Evolutionary conservation across 2,329 filamentous ascomycete species (phyloP).

Genomic region (Camillea tinctor): DNA sequence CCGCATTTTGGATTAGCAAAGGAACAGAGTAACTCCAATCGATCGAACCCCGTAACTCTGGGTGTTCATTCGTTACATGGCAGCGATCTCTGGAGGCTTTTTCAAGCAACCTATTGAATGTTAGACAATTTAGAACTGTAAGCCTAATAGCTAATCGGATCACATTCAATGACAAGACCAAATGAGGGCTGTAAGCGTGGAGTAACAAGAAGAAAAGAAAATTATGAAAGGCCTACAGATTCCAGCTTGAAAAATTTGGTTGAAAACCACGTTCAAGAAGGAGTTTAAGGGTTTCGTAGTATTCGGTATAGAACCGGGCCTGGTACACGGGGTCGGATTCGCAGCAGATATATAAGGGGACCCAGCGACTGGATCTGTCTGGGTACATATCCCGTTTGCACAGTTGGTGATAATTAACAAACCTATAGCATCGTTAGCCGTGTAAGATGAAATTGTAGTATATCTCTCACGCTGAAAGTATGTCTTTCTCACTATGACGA

Average conservation of each 20-base stretch:
- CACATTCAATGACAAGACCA: not conserved
- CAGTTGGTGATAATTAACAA: not conserved
- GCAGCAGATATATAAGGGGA: not conserved
- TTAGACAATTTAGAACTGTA: not conserved
- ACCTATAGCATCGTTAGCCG: not conserved
- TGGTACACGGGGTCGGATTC: not conserved
- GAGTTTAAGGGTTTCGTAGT: not conserved
- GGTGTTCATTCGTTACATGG: not conserved
- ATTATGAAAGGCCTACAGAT: constrained; percentile 8
- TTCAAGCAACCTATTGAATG: not conserved
- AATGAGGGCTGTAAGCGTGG: not conserved
- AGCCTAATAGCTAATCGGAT: not conserved
- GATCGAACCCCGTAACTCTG: not conserved
- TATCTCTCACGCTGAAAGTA: not conserved
- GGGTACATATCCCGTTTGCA: not conserved
- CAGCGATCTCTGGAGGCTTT: not conserved
- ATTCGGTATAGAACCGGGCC: not conserved
- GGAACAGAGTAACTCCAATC: not conserved
- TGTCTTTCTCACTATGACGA: not conserved
- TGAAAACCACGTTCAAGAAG: constrained; percentile 5
- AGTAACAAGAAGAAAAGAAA: not conserved
- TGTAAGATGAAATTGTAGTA: not conserved
- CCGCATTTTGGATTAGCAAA: not conserved
- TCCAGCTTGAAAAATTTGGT: constrained; percentile 8
- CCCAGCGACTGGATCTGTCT: too few species aligned